Conservation (phyloP, 208 protist genomes). For the Balamuthia mandrillaris region DNA sequence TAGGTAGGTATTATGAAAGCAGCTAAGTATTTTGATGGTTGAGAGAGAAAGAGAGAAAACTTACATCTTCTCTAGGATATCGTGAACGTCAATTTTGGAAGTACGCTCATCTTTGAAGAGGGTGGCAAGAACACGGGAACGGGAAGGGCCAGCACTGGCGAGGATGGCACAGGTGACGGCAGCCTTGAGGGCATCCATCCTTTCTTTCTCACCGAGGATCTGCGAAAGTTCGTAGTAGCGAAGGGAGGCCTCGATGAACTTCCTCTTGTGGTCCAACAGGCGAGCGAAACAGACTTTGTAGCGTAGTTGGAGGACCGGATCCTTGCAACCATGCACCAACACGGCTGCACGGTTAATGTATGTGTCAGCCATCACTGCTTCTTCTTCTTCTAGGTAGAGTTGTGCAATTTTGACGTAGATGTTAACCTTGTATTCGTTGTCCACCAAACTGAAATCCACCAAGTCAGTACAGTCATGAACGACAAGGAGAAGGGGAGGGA, state of each 20-base stretch:
- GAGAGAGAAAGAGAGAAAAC: neutral
- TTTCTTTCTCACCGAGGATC: slow-evolving; percentile 59
- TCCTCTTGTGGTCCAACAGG: slow-evolving; percentile 79
- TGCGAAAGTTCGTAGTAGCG: slow-evolving; percentile 83
- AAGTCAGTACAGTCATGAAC: too few species aligned
- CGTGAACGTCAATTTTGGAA: slow-evolving; percentile 64
- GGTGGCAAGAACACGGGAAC: slow-evolving; percentile 78
- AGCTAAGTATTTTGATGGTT: neutral
- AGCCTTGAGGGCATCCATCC: slow-evolving; percentile 61
- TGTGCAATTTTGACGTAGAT: slow-evolving; percentile 77
- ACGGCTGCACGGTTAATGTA: slow-evolving; percentile 75
- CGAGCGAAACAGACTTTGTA: slow-evolving; percentile 78
- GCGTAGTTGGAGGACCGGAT: slow-evolving; percentile 63
- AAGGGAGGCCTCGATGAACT: slow-evolving; percentile 82
- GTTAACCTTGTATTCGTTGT: slow-evolving; percentile 68
- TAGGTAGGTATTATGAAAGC: too few species aligned
- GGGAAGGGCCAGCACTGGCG: slow-evolving; percentile 77
- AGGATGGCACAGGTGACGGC: slow-evolving; percentile 85
- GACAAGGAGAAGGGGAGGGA: too few species aligned
- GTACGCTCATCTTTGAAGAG: slow-evolving; percentile 80
- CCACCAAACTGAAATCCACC: slow-evolving; percentile 61
- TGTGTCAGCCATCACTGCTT: slow-evolving; percentile 68
- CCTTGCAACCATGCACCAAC: slow-evolving; percentile 60
- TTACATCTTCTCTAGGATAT: slow-evolving; percentile 78
- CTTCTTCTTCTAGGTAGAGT: slow-evolving; percentile 75